These are phyloP conservation scores for Pythium dissimile DNA, from an alignment of 352 stramenopile genomes.

Conservation along the genomic window DNA sequence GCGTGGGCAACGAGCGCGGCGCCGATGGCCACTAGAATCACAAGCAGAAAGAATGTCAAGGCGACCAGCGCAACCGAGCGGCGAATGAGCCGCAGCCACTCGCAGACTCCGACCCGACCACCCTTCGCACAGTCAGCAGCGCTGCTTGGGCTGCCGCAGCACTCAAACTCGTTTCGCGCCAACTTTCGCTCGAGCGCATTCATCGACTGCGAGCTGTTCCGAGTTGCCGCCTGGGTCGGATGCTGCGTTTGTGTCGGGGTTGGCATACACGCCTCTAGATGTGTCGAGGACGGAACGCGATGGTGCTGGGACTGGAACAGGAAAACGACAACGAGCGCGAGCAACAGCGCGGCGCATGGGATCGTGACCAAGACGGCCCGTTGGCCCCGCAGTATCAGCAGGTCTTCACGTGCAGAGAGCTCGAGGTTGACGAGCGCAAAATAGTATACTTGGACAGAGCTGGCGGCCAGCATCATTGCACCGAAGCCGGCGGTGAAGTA, in stretches of 20 bases:
- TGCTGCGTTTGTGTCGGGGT: too few relatives aligned
- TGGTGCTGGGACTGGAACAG: slow-evolving; percentile 42
- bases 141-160: neutral
- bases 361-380: slow-evolving; percentile 41
- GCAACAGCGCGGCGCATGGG: slow-evolving; percentile 23
- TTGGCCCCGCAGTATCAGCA: slow-evolving; percentile 16
- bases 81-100: slow-evolving; percentile 11
- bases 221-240: too few relatives aligned
- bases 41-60: slow-evolving; percentile 5
- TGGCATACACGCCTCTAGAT: too few relatives aligned
- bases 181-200: slow-evolving; percentile 37
- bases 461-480: slow-evolving; percentile 35
- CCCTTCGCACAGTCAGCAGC: neutral
- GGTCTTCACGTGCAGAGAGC: neutral
- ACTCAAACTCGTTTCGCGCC: slow-evolving; percentile 19
- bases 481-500: slow-evolving; percentile 46
- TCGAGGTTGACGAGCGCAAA: slow-evolving; percentile 44
- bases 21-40: slow-evolving; percentile 6
- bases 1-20: slow-evolving; percentile 1
- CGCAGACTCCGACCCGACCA: neutral
- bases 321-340: slow-evolving; percentile 36
- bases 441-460: slow-evolving; percentile 51
- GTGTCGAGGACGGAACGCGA: neutral
- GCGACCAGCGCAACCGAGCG: slow-evolving; percentile 8
- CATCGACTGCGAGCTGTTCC: neutral